A percentile compares a stretch with the other conserved stretches of the same genome.
Conservation (phyloP, 176 grass and related monocot species). For the Avena sativa region DNA sequence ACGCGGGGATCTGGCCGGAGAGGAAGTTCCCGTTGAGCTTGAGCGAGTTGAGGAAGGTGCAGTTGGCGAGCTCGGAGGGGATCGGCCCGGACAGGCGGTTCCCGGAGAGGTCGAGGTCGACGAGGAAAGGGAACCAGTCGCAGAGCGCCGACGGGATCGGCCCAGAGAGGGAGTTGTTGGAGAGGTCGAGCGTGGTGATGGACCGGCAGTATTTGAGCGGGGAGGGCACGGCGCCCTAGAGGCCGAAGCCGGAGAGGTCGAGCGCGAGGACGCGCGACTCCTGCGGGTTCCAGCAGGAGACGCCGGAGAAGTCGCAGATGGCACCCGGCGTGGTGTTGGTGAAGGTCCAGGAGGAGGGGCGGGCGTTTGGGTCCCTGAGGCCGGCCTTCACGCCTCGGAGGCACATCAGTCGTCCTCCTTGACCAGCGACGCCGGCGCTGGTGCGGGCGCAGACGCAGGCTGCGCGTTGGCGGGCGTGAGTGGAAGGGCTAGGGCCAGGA, state of each 20-base stretch:
- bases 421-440: not conserved
- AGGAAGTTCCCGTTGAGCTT: constrained; percentile 62
- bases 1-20: constrained; percentile 69
- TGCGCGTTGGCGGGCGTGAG: constrained; percentile 7
- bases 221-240: constrained; percentile 66
- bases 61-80: constrained; percentile 77
- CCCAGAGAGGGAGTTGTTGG: constrained; percentile 54
- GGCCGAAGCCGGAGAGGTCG: constrained; percentile 58
- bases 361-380: constrained; percentile 34
- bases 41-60: constrained; percentile 77
- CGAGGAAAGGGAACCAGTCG: constrained; percentile 81
- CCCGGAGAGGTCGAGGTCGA: constrained; percentile 71
- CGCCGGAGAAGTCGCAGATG: constrained; percentile 65
- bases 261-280: constrained; percentile 74
- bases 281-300: constrained; percentile 77
- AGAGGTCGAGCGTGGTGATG: constrained; percentile 73
- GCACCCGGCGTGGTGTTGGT: constrained; percentile 49
- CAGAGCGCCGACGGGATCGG: constrained; percentile 61
- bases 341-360: constrained; percentile 58
- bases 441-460: not conserved
- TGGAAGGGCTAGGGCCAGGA: not conserved
- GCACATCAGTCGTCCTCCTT: constrained; percentile 74
- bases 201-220: constrained; percentile 70
- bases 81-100: constrained; percentile 65
- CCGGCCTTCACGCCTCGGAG: constrained; percentile 49